Percentiles rank a stretch among this genome's conserved stretches.
Conservation (phyloP, 2,329 filamentous ascomycete genomes). For the Apiospora kogelbergensis region DNA sequence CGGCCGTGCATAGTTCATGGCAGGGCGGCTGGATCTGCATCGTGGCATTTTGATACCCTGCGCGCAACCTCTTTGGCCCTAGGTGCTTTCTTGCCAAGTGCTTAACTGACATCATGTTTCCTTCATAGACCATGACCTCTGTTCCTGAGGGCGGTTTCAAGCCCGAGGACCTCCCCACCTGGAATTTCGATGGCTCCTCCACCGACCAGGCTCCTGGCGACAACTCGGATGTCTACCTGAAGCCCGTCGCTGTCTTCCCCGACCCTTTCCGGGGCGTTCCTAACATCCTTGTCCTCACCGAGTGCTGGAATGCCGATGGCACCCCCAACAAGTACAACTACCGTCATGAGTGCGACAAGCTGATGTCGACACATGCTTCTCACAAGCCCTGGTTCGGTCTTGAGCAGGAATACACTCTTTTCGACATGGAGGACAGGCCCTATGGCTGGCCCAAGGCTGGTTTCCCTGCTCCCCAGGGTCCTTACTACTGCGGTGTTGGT, state of each 20-base stretch:
- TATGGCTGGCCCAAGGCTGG: conserved; percentile 79
- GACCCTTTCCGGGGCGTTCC: conserved; percentile 87
- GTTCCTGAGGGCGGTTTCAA: conserved; percentile 43
- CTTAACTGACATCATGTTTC: conserved; percentile 18
- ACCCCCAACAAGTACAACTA: conserved; percentile 98
- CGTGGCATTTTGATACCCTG: neutral
- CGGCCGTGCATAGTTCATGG: neutral
- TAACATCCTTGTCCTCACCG: conserved; percentile 91
- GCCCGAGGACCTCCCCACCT: conserved; percentile 52
- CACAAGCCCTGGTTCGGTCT: conserved; percentile 96
- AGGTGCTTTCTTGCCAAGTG: neutral
- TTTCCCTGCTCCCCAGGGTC: conserved; percentile 89
- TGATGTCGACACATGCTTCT: conserved; percentile 83
- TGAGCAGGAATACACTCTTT: conserved; percentile 95
- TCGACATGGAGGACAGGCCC: conserved; percentile 82
- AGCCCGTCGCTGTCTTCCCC: conserved; percentile 83
- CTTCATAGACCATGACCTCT: conserved; percentile 47
- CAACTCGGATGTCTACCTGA: conserved; percentile 97
- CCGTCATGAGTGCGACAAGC: conserved; percentile 85
- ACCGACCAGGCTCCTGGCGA: conserved; percentile 90
- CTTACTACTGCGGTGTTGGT: conserved; percentile 98
- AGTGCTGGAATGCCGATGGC: conserved; percentile 93
- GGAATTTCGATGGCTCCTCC: conserved; percentile 73
- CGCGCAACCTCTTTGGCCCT: neutral
- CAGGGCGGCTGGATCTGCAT: neutral